Conservation (phyloP, 495 filamentous ascomycete species). For the Aspergillus bridgeri region DNA sequence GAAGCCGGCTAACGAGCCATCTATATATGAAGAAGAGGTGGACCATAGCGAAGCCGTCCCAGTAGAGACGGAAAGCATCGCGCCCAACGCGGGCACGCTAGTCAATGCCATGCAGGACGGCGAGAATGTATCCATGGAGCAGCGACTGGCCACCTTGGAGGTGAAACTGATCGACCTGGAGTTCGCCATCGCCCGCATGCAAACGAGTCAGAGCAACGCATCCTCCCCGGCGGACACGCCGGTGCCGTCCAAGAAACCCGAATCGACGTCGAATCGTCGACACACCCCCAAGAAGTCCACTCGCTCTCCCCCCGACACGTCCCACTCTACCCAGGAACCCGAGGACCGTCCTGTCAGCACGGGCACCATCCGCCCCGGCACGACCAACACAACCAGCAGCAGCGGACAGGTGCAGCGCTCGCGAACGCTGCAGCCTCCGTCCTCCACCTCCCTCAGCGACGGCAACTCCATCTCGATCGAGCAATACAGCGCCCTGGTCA, state of each 20-base stretch:
- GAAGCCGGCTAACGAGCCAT: conserved; percentile 22
- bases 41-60: conserved; percentile 6
- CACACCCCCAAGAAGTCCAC: conserved; percentile 26
- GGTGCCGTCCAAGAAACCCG: not conserved
- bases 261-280: conserved; percentile 7
- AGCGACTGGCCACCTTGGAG: conserved; percentile 50
- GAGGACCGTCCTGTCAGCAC: conserved; percentile 40
- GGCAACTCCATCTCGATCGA: conserved; percentile 48
- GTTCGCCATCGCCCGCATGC: conserved; percentile 52
- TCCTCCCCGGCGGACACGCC: conserved; percentile 14
- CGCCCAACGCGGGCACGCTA: conserved; percentile 42
- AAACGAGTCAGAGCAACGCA: conserved; percentile 29
- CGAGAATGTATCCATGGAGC: conserved; percentile 46
- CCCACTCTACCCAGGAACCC: conserved; percentile 7
- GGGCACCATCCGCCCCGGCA: conserved; percentile 37
- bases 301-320: conserved; percentile 8
- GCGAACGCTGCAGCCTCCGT: conserved; percentile 30
- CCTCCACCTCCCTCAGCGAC: conserved; percentile 32
- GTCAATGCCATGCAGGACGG: conserved; percentile 45
- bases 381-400: not conserved
- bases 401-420: conserved; percentile 19
- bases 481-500: conserved; percentile 54
- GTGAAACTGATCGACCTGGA: conserved; percentile 56
- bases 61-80: conserved; percentile 25
- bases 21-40: conserved; percentile 14